A percentile compares a stretch with the other conserved stretches of the same genome.
Conservation (phyloP, 179 eudicot species). For the Sideroxylon spinosum region DNA sequence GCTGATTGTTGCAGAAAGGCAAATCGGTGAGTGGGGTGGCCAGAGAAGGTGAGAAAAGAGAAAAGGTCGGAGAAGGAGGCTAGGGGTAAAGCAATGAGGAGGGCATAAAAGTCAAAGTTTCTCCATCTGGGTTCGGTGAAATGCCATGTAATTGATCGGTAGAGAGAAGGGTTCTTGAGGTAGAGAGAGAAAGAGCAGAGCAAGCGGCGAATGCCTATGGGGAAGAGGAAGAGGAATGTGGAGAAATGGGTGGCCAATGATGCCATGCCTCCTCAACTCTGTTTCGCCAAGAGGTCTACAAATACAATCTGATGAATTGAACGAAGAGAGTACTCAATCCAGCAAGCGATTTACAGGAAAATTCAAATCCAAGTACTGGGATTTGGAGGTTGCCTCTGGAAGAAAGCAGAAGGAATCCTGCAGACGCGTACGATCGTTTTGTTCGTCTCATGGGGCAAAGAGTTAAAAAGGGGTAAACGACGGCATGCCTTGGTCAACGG, state of each 20-base stretch:
- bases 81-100: slow-evolving; percentile 57
- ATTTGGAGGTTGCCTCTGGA: neutral
- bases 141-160: slow-evolving; percentile 67
- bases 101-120: slow-evolving; percentile 64
- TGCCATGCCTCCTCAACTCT: slow-evolving; percentile 33
- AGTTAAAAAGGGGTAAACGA: neutral
- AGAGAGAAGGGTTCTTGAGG: slow-evolving; percentile 64
- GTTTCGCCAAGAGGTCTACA: too few relatives aligned
- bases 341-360: neutral
- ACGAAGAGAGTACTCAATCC: neutral
- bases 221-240: slow-evolving; percentile 56
- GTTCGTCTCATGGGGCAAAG: too few relatives aligned
- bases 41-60: slow-evolving; percentile 49
- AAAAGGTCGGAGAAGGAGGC: slow-evolving; percentile 48
- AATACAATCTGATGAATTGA: neutral
- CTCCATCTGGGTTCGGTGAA: slow-evolving; percentile 59
- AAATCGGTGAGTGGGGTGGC: slow-evolving; percentile 49
- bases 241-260: slow-evolving; percentile 59
- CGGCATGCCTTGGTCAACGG: neutral
- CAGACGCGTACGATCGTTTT: neutral
- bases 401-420: neutral
- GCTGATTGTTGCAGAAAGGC: slow-evolving; percentile 52
- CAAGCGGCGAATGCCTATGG: slow-evolving; percentile 64
- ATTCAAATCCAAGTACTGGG: neutral
- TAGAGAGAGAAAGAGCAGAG: slow-evolving; percentile 48